These are phyloP conservation scores for Malassezia yamatoensis DNA, from an alignment of 1,284 basidiomycete genomes.

Conservation along the genomic window DNA sequence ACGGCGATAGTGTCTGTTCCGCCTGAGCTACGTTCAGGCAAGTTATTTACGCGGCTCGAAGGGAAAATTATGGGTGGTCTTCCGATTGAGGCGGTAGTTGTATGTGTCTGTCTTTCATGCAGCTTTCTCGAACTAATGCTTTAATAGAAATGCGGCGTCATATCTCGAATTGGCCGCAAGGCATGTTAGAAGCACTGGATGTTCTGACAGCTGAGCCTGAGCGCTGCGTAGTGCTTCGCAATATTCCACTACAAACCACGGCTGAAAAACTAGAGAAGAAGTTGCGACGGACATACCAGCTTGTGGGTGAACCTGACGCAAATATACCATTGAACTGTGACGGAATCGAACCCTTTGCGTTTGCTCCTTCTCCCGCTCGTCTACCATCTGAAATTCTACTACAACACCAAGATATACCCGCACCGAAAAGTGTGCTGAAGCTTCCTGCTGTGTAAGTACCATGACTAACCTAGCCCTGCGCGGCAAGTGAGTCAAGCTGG, in stretches of 20 bases:
- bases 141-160: not conserved
- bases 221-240: constrained; percentile 20
- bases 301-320: constrained; percentile 14
- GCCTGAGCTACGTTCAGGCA: not conserved
- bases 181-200: constrained; percentile 2
- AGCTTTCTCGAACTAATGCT: not conserved
- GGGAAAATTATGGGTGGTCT: constrained; percentile 1
- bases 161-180: not conserved
- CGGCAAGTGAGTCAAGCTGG: too few relatives aligned
- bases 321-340: not conserved
- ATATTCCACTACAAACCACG: constrained; percentile 25
- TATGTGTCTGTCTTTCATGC: not conserved
- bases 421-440: constrained; percentile 5
- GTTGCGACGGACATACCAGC: constrained; percentile 22
- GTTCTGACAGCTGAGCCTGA: constrained; percentile 3
- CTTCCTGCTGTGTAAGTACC: not conserved
- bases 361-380: not conserved
- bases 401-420: not conserved
- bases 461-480: not conserved
- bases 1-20: constrained; percentile 3
- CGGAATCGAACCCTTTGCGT: not conserved
- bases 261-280: constrained; percentile 27
- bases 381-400: not conserved
- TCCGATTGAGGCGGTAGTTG: not conserved
- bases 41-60: not conserved